These are phyloP conservation scores for Solanum ahanhuiri DNA, from an alignment of 257 asterid genomes.

Conservation along the genomic window DNA sequence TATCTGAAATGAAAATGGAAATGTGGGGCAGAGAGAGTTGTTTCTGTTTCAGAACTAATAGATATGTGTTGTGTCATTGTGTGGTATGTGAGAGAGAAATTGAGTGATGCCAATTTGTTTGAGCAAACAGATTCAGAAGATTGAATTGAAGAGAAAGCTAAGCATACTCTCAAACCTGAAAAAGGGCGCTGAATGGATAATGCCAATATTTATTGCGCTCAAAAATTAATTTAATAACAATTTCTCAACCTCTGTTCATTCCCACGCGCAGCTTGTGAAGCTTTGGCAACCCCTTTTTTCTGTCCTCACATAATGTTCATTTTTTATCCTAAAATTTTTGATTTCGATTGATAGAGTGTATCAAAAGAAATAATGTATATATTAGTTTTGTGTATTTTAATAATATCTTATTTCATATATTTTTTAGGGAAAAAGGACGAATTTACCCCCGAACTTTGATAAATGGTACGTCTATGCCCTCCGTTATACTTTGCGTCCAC, in stretches of 20 bases:
- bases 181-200: conserved; percentile 1
- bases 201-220: background rate
- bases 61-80: conserved; percentile 2
- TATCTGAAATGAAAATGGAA: background rate
- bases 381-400: too few relatives aligned
- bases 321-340: background rate
- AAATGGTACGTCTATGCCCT: too few relatives aligned
- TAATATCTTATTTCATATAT: too few relatives aligned
- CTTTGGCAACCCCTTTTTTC: background rate
- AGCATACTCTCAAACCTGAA: background rate
- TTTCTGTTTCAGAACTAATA: background rate
- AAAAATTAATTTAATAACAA: background rate
- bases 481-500: too few relatives aligned
- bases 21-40: conserved; percentile 4
- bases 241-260: background rate
- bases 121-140: background rate
- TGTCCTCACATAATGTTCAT: background rate
- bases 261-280: background rate
- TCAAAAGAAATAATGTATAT: too few relatives aligned
- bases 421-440: too few relatives aligned
- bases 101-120: background rate
- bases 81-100: conserved; percentile 2
- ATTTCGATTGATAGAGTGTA: too few relatives aligned
- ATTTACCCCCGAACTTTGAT: too few relatives aligned
- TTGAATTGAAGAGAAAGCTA: background rate